Evolutionary conservation across 2,329 filamentous ascomycete genomes (phyloP).

Genomic region (Penicillium frequentans): DNA sequence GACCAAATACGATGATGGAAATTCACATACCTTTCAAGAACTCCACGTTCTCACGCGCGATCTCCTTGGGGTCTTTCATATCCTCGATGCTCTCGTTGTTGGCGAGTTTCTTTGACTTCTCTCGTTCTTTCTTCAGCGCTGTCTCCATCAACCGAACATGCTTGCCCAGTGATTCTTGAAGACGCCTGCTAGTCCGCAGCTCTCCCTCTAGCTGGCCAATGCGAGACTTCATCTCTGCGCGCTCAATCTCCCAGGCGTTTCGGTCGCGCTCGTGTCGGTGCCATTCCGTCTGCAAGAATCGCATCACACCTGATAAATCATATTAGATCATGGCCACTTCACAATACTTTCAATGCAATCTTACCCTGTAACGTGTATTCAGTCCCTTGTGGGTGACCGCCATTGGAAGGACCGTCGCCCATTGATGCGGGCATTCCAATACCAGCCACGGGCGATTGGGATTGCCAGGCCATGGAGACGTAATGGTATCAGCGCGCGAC

Average conservation of each 20-base stretch:
- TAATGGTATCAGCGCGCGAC: conserved; percentile 2
- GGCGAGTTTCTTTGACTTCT: conserved; percentile 61
- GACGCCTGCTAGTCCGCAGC: conserved; percentile 77
- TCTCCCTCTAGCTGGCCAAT: conserved; percentile 94
- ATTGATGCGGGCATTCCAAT: conserved; percentile 52
- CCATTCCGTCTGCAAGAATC: conserved; percentile 98
- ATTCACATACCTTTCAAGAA: conserved; percentile 38
- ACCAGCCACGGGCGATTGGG: conserved; percentile 61
- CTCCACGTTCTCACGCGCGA: conserved; percentile 47
- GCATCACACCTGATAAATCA: conserved; percentile 77
- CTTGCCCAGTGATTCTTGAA: conserved; percentile 85
- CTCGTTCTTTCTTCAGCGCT: conserved; percentile 79
- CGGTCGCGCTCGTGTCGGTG: conserved; percentile 96
- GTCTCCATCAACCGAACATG: conserved; percentile 88
- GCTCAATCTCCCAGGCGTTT: conserved; percentile 98
- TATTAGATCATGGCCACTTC: neutral
- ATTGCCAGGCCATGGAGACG: conserved; percentile 67
- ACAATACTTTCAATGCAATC: conserved; percentile 16
- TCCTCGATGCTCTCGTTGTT: conserved; percentile 54
- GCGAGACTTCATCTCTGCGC: conserved; percentile 97
- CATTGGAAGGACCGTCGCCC: conserved; percentile 41
- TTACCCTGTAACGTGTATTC: conserved; percentile 72
- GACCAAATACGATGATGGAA: neutral
- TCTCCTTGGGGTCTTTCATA: conserved; percentile 45
- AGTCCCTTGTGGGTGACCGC: conserved; percentile 59